Percentiles rank a stretch among this genome's conserved stretches.
These are phyloP conservation scores for Epichloe sp. DNA, from an alignment of 2,329 filamentous ascomycete genomes.

Conservation along the genomic window DNA sequence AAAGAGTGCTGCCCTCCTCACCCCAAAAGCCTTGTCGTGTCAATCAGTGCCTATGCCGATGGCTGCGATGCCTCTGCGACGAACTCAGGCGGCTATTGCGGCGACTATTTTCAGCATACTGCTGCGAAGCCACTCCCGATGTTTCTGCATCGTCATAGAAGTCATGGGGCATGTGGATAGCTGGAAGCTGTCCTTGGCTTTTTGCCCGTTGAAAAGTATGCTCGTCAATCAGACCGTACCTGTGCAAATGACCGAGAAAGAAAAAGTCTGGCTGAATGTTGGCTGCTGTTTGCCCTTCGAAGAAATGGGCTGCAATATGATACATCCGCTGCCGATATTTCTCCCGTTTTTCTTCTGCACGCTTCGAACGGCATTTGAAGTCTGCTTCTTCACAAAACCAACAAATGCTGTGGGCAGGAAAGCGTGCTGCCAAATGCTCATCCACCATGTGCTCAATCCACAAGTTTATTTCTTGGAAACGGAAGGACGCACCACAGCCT, in stretches of 20 bases:
- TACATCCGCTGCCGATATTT: constrained; percentile 30
- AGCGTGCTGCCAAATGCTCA: constrained; percentile 21
- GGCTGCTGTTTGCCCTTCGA: constrained; percentile 10
- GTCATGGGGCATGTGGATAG: neutral
- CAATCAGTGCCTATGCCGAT: neutral
- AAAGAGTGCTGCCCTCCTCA: neutral
- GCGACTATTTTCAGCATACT: neutral
- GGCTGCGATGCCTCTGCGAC: neutral
- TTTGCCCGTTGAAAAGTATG: constrained; percentile 11
- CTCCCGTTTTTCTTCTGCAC: constrained; percentile 4
- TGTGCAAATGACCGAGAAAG: constrained; percentile 25
- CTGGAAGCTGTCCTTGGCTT: constrained; percentile 18
- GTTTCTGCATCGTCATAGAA: neutral
- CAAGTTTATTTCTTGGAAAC: constrained; percentile 18
- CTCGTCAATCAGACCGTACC: constrained; percentile 15
- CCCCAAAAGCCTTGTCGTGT: neutral
- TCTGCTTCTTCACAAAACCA: constrained; percentile 33
- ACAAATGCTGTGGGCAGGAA: constrained; percentile 28
- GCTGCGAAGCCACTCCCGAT: neutral
- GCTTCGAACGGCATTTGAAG: constrained; percentile 15
- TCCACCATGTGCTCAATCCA: constrained; percentile 35
- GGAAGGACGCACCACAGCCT: constrained; percentile 26
- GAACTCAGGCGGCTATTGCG: neutral
- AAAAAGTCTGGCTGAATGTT: constrained; percentile 26
- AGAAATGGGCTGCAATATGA: constrained; percentile 36